phyloP scores from a whole-genome alignment of 805 yeast species.

The Candida vartiovaarae region DNA sequence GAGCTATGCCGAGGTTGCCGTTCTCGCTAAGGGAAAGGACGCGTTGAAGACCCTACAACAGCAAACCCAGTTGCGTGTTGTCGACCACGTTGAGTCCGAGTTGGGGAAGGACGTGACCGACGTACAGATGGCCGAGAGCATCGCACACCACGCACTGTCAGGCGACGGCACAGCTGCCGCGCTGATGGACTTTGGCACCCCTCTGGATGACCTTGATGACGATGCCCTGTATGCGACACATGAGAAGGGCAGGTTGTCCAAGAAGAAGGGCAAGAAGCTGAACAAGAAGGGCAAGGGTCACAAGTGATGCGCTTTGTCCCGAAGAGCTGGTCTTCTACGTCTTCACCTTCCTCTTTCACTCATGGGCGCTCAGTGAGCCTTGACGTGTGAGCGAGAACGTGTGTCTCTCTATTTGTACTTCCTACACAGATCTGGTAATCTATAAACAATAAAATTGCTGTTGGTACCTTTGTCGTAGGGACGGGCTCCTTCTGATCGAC shows the following conservation, averaged over 20 bases:
- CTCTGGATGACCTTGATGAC: conserved; percentile 7
- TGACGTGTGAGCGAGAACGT: too few relatives aligned
- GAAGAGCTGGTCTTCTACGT: neutral
- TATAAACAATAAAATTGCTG: neutral
- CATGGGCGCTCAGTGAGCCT: too few relatives aligned
- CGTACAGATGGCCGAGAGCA: conserved; percentile 17
- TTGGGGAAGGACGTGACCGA: conserved; percentile 15
- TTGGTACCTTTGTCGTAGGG: neutral
- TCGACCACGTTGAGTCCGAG: conserved; percentile 7
- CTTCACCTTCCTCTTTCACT: neutral
- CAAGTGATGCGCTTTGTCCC: neutral
- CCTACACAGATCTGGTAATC: neutral
- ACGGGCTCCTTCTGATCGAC: neutral
- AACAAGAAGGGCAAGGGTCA: conserved; percentile 5
- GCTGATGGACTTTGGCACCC: too few relatives aligned
- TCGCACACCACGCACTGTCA: conserved; percentile 1
- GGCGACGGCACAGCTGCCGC: neutral
- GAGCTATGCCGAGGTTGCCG: conserved; percentile 49
- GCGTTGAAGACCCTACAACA: neutral
- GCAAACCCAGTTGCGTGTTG: conserved; percentile 6
- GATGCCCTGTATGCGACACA: conserved; percentile 7
- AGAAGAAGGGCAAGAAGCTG: conserved; percentile 14
- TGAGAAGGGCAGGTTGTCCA: conserved; percentile 16
- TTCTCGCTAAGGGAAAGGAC: conserved; percentile 7
- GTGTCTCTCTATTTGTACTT: neutral